Base-by-base conservation (phyloP, 495 filamentous ascomycete species). In the Penicillium coprophilum region DNA sequence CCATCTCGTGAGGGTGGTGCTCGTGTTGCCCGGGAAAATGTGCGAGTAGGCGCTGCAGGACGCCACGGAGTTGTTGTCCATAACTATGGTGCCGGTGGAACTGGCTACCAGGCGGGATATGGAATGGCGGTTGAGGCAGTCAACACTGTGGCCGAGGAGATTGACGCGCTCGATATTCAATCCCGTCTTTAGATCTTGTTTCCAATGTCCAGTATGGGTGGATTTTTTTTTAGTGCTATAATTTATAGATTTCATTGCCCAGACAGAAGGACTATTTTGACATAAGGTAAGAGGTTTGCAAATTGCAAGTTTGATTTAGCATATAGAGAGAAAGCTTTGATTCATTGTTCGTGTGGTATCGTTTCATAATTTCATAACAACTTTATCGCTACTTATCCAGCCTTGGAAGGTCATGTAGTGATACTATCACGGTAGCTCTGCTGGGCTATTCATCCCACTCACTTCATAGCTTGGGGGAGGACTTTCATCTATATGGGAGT, bases 21-120 rank as follows among this genome's bases (percentile, higher is more conserved):
- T 7, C 53, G 67, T 31, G 62, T 72, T 38, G 60, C 67, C 11
- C 52, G 50, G 58, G 65, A 70, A 21, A 24, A 34, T 15, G 48
- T 62, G 8, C 6, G 32, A 28, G 11, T 52, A 13, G 53, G 50
- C 13, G 27, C 10, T 2, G 17, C 20, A 2, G 20, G 43, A 15
- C 41, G 50, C 6, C n/a, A 15, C 17, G 55, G 28, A 5, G 39
- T 50, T 0, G 21, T 68, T 31, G 61, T 68, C 11, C 65, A 68
- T 46, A 68, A 65, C 30, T 96, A 65, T 50, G 55, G 62, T 2
- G 56, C 59, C 45, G 57, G 65, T 24, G 59, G 62, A 31, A 63
- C 65, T 4, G 65, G 65, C 2, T 68, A 58, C 28, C 62, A 68
- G 32, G 65, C 65, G 34, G 65, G 65, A 23, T 62, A 65, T 34